These are phyloP conservation scores for Hirschfeldia incana DNA, from an alignment of 345 rosid genomes.

Conservation along the genomic window DNA sequence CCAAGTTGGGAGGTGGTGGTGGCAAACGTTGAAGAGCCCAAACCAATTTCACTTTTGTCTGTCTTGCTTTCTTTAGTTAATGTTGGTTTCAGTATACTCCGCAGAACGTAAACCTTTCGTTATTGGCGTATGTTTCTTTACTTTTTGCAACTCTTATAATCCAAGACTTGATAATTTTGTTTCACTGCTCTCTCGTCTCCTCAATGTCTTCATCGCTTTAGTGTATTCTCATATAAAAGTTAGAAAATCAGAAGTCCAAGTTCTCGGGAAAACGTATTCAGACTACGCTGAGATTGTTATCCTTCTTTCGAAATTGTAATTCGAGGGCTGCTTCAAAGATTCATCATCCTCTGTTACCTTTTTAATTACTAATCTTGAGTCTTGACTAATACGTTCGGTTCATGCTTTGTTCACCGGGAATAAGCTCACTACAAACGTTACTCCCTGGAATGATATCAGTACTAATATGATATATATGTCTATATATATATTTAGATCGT, in stretches of 20 bases:
- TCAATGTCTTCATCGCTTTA: neutral
- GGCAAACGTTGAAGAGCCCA: conserved; percentile 39
- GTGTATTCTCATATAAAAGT: too few relatives aligned
- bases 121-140: neutral
- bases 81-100: conserved; percentile 25
- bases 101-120: conserved; percentile 22
- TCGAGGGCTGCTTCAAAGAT: neutral
- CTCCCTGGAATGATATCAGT: neutral
- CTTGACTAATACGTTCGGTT: neutral
- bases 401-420: neutral
- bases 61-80: conserved; percentile 19
- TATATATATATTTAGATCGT: too few relatives aligned
- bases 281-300: too few relatives aligned
- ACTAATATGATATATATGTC: neutral
- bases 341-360: neutral
- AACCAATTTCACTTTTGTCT: neutral
- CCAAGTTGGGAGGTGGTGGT: conserved; percentile 47
- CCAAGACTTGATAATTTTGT: conserved; percentile 26
- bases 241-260: too few relatives aligned
- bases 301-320: neutral
- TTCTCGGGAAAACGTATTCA: too few relatives aligned
- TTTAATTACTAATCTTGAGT: neutral
- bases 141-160: conserved; percentile 22
- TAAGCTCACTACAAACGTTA: neutral
- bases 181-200: neutral